Evolutionary conservation across 1,139 yeast genomes (phyloP), one percentile per base, ranked within the genome.

Genomic region (Yamadazyma spencermartinsiae): DNA sequence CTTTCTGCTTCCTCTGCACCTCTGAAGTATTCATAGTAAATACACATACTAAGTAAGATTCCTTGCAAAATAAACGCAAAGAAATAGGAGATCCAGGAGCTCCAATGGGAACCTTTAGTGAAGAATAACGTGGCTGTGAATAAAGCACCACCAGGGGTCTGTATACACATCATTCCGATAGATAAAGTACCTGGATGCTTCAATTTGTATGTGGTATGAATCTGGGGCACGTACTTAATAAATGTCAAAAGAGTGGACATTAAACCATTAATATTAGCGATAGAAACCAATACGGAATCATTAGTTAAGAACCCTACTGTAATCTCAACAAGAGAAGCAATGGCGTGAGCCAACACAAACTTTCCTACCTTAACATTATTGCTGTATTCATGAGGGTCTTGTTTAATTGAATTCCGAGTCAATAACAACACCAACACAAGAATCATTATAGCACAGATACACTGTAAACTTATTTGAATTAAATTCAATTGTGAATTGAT

Each of bases 121-220:
- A 77, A 62, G 40, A 79, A 83, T 39, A 88, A 64, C 2, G 87
- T 80, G 12, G 79, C 72, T 0, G 94, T 77, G 82, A 92, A 87
- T 2, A 86, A 45, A 50, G 77, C 83, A 18, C 96, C 95, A 11
- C 96, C 96, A 0, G 96, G 96, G 13, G 95, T 86, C 57, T 88
- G 96, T 46, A 88, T 75, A 38, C 82, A 66, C 92, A 88, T 85
- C 88, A 86, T 86, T 5, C 83, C 78, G 16, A 86, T 70, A 0
- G 95, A 85, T 26, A 88, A 68, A 0, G 90, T 82, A 2, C 96
- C 96, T 0, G 94, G 83, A 49, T 82, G 90, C 52, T 83, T 82
- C 42, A 86, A 70, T 2, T 51, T 56, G 53, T 72, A 82, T 0
- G 96, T 87, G 23, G 92, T 86, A 48, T 68, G 61, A 10, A 88